Conservation (phyloP, 768 basidiomycete species). For the Leucocoprinus sp. region DNA sequence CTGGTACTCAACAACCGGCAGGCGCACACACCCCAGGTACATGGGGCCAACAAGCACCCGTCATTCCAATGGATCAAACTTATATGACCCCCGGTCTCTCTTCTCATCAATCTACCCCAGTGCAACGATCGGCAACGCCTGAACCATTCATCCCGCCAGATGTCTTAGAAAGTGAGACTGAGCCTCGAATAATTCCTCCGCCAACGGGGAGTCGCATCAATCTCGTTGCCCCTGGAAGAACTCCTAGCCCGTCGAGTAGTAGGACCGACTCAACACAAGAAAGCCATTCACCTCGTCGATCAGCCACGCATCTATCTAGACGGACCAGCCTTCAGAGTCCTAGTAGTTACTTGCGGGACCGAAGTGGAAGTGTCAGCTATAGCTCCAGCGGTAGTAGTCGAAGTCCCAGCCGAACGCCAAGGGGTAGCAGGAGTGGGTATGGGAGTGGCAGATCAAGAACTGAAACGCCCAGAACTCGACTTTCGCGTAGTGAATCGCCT, state of each 20-base stretch:
- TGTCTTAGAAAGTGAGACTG: slow-evolving; percentile 2
- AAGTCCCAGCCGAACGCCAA: slow-evolving; percentile 12
- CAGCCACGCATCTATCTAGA: slow-evolving; percentile 9
- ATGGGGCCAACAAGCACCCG: background rate
- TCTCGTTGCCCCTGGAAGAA: background rate
- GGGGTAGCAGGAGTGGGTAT: slow-evolving; percentile 12
- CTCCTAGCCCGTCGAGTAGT: slow-evolving; percentile 7
- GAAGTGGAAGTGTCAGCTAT: slow-evolving; percentile 13
- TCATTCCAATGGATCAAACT: slow-evolving; percentile 1
- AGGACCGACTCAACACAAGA: slow-evolving; percentile 2
- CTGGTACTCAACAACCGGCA: background rate
- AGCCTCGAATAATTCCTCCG: slow-evolving; percentile 8
- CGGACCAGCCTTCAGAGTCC: slow-evolving; percentile 3
- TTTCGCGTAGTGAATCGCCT: too few species aligned
- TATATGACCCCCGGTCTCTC: background rate
- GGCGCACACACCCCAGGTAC: background rate
- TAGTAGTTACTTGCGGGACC: background rate
- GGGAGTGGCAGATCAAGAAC: slow-evolving; percentile 5
- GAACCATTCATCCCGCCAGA: slow-evolving; percentile 20
- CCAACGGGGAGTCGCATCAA: background rate
- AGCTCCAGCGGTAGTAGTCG: slow-evolving; percentile 15
- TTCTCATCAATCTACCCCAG: slow-evolving; percentile 3
- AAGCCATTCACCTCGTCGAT: slow-evolving; percentile 1
- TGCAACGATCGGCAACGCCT: background rate
- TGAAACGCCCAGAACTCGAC: background rate